phyloP scores from a whole-genome alignment of 2,329 filamentous ascomycete genomes.

The Colletotrichum liriopes region DNA sequence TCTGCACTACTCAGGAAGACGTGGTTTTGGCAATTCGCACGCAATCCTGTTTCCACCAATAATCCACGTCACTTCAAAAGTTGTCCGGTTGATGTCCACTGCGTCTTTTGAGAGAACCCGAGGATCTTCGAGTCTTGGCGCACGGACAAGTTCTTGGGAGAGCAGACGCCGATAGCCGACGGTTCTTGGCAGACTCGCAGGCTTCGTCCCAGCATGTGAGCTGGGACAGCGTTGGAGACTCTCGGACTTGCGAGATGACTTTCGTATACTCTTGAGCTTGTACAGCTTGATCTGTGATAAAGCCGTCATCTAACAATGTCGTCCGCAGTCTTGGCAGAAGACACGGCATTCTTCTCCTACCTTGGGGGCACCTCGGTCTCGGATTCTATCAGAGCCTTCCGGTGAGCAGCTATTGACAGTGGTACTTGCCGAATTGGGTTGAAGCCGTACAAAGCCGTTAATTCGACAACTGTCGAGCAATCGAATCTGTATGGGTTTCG shows the following conservation, averaged over 20 bases:
- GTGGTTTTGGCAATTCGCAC: not conserved
- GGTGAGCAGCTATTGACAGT: too few species aligned
- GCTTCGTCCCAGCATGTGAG: conserved; percentile 15
- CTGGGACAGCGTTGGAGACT: not conserved
- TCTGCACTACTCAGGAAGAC: not conserved
- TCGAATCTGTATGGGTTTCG: too few species aligned
- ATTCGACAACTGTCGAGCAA: too few species aligned
- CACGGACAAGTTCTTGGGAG: not conserved
- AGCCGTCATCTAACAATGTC: too few species aligned
- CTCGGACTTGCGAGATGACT: not conserved
- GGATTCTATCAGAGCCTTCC: too few species aligned
- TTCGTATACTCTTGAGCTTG: not conserved
- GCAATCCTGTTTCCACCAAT: not conserved
- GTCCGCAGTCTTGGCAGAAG: too few species aligned
- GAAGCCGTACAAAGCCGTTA: too few species aligned
- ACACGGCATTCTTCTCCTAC: too few species aligned
- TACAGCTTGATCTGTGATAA: not conserved
- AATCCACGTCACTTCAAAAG: not conserved
- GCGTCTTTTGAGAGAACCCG: not conserved
- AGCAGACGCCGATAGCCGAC: conserved; percentile 16
- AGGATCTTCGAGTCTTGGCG: not conserved
- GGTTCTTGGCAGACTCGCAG: conserved; percentile 5
- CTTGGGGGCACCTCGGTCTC: too few species aligned
- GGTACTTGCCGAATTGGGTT: too few species aligned
- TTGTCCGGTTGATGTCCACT: too few species aligned